These are phyloP conservation scores for Gloeostereum incarnatum DNA, from an alignment of 768 basidiomycete genomes.

Conservation along the genomic window DNA sequence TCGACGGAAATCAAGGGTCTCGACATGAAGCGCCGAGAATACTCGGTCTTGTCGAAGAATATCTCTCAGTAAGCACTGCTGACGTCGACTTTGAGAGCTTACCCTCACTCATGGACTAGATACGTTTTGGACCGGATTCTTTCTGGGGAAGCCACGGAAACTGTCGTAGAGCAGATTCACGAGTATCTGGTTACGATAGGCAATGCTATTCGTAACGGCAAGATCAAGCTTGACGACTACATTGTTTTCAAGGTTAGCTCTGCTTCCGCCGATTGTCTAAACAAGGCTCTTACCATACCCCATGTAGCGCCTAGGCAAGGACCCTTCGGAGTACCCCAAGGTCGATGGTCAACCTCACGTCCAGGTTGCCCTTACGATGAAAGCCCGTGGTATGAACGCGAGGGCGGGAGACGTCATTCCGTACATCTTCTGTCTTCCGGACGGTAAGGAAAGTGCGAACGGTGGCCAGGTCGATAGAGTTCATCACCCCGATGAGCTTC, in stretches of 20 bases:
- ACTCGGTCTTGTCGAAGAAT: slow-evolving; percentile 83
- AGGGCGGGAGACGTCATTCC: slow-evolving; percentile 90
- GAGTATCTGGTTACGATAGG: slow-evolving; percentile 77
- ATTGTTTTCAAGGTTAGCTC: slow-evolving; percentile 80
- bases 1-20: slow-evolving; percentile 91
- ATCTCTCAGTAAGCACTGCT: slow-evolving; percentile 68
- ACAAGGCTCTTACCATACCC: background rate
- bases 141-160: slow-evolving; percentile 85
- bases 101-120: slow-evolving; percentile 27
- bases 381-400: slow-evolving; percentile 71
- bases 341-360: slow-evolving; percentile 94
- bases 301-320: slow-evolving; percentile 86
- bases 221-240: slow-evolving; percentile 84
- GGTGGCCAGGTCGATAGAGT: slow-evolving; percentile 83
- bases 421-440: slow-evolving; percentile 84
- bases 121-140: slow-evolving; percentile 86
- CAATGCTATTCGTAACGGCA: slow-evolving; percentile 70
- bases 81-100: background rate
- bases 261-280: background rate
- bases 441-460: slow-evolving; percentile 63
- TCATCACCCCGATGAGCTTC: slow-evolving; percentile 88
- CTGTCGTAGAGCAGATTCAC: slow-evolving; percentile 85
- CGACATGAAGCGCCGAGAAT: slow-evolving; percentile 99
- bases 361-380: slow-evolving; percentile 89
- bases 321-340: slow-evolving; percentile 95